Conservation (phyloP, 805 yeast genomes). For the Saccharomycopsis fermentans region DNA sequence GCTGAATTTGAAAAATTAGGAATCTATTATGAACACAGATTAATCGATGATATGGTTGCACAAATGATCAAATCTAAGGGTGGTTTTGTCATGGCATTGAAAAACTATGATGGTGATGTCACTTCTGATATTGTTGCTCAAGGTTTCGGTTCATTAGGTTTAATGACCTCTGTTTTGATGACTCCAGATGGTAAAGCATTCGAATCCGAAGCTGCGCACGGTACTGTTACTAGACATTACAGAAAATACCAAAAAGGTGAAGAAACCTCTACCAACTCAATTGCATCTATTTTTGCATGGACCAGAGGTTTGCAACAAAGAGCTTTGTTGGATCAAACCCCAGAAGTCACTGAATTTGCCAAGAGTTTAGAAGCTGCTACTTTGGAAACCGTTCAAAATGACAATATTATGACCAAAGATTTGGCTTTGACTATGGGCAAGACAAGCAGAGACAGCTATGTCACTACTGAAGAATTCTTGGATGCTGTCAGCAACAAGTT, state of each 20-base stretch:
- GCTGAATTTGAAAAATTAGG: conserved; percentile 61
- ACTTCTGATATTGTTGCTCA: conserved; percentile 96
- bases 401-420: conserved; percentile 92
- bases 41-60: conserved; percentile 98
- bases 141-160: conserved; percentile 93
- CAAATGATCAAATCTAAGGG: conserved; percentile 96
- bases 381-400: conserved; percentile 71
- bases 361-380: conserved; percentile 73
- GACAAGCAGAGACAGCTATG: conserved; percentile 73
- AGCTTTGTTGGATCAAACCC: conserved; percentile 80
- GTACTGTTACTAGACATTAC: conserved; percentile 95
- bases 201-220: conserved; percentile 98
- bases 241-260: conserved; percentile 95
- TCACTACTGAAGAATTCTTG: conserved; percentile 85
- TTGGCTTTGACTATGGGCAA: conserved; percentile 83
- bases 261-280: conserved; percentile 94
- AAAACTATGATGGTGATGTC: conserved; percentile 97
- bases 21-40: conserved; percentile 95
- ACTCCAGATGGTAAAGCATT: conserved; percentile 96
- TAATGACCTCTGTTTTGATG: conserved; percentile 94
- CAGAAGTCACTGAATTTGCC: conserved; percentile 76
- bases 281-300: conserved; percentile 97
- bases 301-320: conserved; percentile 87
- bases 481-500: conserved; percentile 70
- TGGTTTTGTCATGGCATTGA: conserved; percentile 91